Conservation (phyloP, 2,329 filamentous ascomycete species). For the Arthrinium puccinioides region DNA sequence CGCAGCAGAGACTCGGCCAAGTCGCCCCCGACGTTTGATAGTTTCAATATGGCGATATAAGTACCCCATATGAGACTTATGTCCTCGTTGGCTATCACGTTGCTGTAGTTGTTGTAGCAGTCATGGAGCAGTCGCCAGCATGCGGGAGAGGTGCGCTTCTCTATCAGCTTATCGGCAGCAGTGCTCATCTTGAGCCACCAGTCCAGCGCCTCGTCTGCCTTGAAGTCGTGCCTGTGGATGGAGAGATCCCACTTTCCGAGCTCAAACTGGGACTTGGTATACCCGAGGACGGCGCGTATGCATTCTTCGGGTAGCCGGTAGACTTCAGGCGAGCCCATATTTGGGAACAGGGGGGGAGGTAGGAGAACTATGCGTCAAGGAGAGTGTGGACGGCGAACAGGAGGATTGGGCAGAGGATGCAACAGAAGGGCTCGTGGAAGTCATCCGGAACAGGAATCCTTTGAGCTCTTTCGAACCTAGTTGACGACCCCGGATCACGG, state of each 20-base stretch:
- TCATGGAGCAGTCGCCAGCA: background rate
- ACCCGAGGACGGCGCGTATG: background rate
- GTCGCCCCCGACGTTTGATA: background rate
- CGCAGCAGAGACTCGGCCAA: background rate
- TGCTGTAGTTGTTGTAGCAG: background rate
- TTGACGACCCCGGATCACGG: background rate
- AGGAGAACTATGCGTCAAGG: background rate
- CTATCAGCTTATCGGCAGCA: background rate
- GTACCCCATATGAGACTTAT: background rate
- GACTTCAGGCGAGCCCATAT: background rate
- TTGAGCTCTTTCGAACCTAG: background rate
- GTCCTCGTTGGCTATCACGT: background rate
- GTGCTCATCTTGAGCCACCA: background rate
- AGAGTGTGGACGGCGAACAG: background rate
- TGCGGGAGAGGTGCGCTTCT: background rate
- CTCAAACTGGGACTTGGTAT: background rate
- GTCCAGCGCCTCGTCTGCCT: background rate
- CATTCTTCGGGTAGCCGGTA: background rate
- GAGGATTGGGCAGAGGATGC: background rate
- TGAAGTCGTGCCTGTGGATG: background rate
- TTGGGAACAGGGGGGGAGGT: background rate
- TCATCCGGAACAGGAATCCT: background rate
- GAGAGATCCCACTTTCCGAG: background rate
- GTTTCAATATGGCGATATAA: background rate
- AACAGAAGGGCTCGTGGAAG: too few relatives aligned